Evolutionary conservation across 2,329 filamentous ascomycete genomes (phyloP), one percentile per base, ranked within the genome.

Genomic region (Scedosporium apiospermum): DNA sequence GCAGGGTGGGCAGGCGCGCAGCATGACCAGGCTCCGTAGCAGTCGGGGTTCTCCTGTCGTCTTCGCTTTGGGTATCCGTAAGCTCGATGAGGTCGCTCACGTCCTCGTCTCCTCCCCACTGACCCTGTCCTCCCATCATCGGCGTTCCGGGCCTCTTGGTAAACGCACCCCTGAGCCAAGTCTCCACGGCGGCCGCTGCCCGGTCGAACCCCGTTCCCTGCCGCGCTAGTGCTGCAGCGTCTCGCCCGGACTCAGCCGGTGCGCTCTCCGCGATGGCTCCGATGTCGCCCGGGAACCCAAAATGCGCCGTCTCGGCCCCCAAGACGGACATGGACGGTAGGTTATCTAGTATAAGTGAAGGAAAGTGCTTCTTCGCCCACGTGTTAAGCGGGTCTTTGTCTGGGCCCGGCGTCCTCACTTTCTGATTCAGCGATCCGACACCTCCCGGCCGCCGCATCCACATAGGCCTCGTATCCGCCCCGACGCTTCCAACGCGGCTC

Each of bases 391-490:
- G 85, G 72, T 98, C 93, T 67, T 88, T 86, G 6, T 90, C 91
- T 3, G 93, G 93, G 0, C 93, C 93, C 0, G 91, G 90, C 12
- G 83, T 84, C 61, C 86, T 84, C 38, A 90, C 86, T 66, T 84
- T 86, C 67, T 83, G 84, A 41, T 82, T 82, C 73, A 98, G 83
- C 0, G 91, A 92, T 6, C 93, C 93, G 1, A 98, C 91, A 14
- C 92, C 93, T 21, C 93, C 93, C 2, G 93, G 91, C 1, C 91
- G 89, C 51, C 88, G 84, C 74, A 97, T 87, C 78, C 90, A 89
- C 4, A 79, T 78, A 1, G 84, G 79, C 23, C 76, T 71, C 12
- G 67, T 64, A 57, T 81, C 78, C 3, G 71, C 71, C 4, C 69
- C 71, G 34, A 73, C 74, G 65, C 75, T 79, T 55, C 71, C 72